phyloP scores from a whole-genome alignment of 805 yeast genomes.

The Candida nonsorbophila region DNA sequence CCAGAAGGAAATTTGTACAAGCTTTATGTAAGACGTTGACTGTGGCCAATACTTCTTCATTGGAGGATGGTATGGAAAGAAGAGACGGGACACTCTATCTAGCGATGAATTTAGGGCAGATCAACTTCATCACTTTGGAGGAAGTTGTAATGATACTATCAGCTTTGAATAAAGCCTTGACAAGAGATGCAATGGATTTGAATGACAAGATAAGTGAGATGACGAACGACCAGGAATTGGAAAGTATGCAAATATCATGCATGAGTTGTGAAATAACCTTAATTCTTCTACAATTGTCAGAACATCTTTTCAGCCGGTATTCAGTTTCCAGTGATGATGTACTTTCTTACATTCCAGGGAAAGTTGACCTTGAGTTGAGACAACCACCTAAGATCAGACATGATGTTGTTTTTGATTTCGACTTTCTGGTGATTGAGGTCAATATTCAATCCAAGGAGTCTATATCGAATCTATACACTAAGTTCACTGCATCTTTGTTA shows the following conservation, averaged over 20 bases:
- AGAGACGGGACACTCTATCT: slow-evolving; percentile 20
- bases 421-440: slow-evolving; percentile 4
- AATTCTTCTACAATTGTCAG: too few species aligned
- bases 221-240: neutral
- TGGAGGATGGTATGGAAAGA: slow-evolving; percentile 8
- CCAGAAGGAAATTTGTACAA: slow-evolving; percentile 35
- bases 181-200: slow-evolving; percentile 37
- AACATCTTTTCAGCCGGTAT: too few species aligned
- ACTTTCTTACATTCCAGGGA: slow-evolving; percentile 14
- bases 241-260: neutral
- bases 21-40: slow-evolving; percentile 15
- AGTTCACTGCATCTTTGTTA: too few species aligned
- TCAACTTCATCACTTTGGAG: slow-evolving; percentile 41
- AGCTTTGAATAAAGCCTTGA: slow-evolving; percentile 38
- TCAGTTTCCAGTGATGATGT: slow-evolving; percentile 3
- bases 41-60: slow-evolving; percentile 4
- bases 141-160: slow-evolving; percentile 44
- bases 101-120: slow-evolving; percentile 31
- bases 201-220: slow-evolving; percentile 11
- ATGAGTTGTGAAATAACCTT: too few species aligned
- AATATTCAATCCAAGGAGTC: too few species aligned
- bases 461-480: too few species aligned
- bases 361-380: slow-evolving; percentile 27
- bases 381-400: slow-evolving; percentile 17
- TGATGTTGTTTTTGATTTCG: slow-evolving; percentile 6